Evolutionary conservation across 2,329 filamentous ascomycete genomes (phyloP).

Genomic region (Dichotomopilus funicola): DNA sequence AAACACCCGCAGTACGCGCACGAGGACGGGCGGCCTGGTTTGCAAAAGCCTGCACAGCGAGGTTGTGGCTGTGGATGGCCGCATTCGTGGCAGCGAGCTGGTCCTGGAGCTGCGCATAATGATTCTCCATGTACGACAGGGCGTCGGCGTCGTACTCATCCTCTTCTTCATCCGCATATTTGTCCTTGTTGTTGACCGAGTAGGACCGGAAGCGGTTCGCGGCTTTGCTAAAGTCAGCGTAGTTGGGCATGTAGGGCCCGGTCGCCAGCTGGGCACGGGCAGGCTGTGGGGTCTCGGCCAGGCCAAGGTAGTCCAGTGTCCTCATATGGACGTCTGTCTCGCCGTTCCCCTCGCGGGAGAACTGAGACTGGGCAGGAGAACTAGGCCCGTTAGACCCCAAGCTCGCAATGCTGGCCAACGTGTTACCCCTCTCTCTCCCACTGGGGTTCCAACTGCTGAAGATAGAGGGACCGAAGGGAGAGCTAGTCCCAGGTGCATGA

Average conservation of each 20-base stretch:
- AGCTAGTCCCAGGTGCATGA: slow-evolving; percentile 44
- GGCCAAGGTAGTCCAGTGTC: slow-evolving; percentile 89
- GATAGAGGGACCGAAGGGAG: slow-evolving; percentile 80
- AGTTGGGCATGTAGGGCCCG: slow-evolving; percentile 62
- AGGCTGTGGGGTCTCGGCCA: slow-evolving; percentile 88
- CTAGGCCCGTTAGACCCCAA: slow-evolving; percentile 84
- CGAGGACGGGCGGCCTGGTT: slow-evolving; percentile 80
- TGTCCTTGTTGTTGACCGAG: slow-evolving; percentile 97
- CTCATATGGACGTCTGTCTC: slow-evolving; percentile 84
- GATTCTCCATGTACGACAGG: slow-evolving; percentile 46
- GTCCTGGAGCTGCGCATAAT: slow-evolving; percentile 56
- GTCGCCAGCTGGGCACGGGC: slow-evolving; percentile 66
- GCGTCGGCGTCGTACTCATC: slow-evolving; percentile 59
- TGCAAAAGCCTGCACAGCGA: slow-evolving; percentile 87
- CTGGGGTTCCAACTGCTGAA: slow-evolving; percentile 80
- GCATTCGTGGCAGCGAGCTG: slow-evolving; percentile 59
- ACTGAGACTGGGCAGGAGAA: slow-evolving; percentile 79
- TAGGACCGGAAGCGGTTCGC: slow-evolving; percentile 91
- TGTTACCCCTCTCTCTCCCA: slow-evolving; percentile 75
- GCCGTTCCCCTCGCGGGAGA: slow-evolving; percentile 74
- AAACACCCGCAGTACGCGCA: slow-evolving; percentile 82
- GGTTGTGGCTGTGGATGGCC: slow-evolving; percentile 82
- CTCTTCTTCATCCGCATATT: slow-evolving; percentile 85
- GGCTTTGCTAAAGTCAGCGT: slow-evolving; percentile 69
- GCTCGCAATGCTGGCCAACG: slow-evolving; percentile 74